Base-by-base conservation (phyloP, 305 asterid species). In the Fraxinus angustifolia region DNA sequence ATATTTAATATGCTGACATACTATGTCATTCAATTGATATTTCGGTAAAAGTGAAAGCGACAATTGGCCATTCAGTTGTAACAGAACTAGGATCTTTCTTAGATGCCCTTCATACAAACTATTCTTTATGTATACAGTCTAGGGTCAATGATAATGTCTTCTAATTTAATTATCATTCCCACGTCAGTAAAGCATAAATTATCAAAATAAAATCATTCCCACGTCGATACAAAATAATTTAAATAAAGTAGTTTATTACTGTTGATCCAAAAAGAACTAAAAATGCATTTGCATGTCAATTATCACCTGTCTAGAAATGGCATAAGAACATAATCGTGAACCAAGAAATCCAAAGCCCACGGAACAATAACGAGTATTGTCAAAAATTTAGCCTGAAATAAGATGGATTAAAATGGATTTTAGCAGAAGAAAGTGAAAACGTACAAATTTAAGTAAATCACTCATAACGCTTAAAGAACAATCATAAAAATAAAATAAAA, bases 291-390 rank as follows among this genome's bases (percentile, higher is more conserved):
- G 21, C 74, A 45, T 33, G 82, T 67, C 48, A 84, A 42, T 56
- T 80, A 82, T 78, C 84, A 96, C 99, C 99, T 96, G 92, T 96
- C 98, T 84, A 96, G 87, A 88, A 96, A 96, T 42, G 99, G 99
- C 98, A 93, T 85, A 81, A 96, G 94, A 86, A 91, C 93, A 84
- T 86, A 94, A 88, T 94, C 98, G 80, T 93, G 99, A 87, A 92
- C 98, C 85, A 96, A 81, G 86, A 90, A 94, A 87, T 94, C 98
- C 90, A 92, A 74, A 81, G 92, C 90, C 93, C 94, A 93, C 8
- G 99, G 99, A 85, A 93, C 84, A 77, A 96, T 84, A 82, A 96
- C 81, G 87, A 96, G 83, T 82, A 92, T 88, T 38, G 98, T 98
- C 94, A 96, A 90, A 88, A 96, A 90, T 87, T 93, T 96, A 80